Conservation (phyloP, 2,329 filamentous ascomycete genomes). For the Xylariaceae sp. region DNA sequence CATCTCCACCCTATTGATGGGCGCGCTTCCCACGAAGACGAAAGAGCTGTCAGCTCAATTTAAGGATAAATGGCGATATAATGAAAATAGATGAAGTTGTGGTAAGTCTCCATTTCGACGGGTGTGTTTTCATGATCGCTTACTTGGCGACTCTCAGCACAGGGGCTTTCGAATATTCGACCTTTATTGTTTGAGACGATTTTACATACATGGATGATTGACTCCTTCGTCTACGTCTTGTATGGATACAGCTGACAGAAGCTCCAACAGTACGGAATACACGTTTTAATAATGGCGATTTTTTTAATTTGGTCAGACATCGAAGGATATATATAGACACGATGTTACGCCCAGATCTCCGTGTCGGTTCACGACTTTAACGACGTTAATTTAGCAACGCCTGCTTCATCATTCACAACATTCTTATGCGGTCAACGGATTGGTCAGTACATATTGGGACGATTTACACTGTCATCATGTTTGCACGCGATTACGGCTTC, state of each 20-base stretch:
- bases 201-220: background rate
- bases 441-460: background rate
- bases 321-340: background rate
- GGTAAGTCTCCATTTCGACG: slow-evolving; percentile 8
- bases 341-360: background rate
- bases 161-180: background rate
- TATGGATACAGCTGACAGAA: background rate
- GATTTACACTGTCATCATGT: background rate
- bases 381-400: background rate
- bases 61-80: background rate
- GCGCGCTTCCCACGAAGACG: background rate
- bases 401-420: background rate
- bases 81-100: background rate
- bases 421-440: background rate
- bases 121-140: slow-evolving; percentile 3
- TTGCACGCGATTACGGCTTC: background rate
- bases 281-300: background rate
- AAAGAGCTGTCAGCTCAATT: background rate
- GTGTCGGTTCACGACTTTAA: background rate
- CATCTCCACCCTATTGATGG: background rate
- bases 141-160: slow-evolving; percentile 6
- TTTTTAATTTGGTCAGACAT: too few species aligned
- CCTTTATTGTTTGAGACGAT: background rate
- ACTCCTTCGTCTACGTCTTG: background rate
- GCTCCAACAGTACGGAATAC: background rate